phyloP scores from a whole-genome alignment of 148 eudicot species.

The Amaranthus palmeri region DNA sequence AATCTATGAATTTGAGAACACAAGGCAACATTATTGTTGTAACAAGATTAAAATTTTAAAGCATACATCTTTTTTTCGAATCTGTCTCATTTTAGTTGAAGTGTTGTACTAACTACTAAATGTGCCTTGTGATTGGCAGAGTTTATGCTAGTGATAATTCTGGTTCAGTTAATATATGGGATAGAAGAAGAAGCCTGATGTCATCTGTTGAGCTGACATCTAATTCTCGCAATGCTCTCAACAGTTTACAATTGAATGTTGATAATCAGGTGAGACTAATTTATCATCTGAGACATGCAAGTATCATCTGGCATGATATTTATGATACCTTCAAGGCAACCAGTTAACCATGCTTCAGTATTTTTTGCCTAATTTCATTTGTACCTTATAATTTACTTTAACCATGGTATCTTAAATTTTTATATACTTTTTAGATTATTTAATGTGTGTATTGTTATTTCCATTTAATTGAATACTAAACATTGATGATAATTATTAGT shows the following conservation, averaged over 20 bases:
- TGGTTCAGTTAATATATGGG: constrained; percentile 80
- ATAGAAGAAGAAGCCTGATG: constrained; percentile 61
- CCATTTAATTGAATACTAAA: too few relatives aligned
- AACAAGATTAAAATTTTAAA: not conserved
- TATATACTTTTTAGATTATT: too few relatives aligned
- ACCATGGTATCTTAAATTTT: too few relatives aligned
- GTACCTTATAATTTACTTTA: too few relatives aligned
- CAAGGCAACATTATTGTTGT: not conserved
- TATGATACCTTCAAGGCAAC: too few relatives aligned
- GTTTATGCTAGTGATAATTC: constrained; percentile 69
- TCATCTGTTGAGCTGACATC: constrained; percentile 70
- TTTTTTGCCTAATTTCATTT: too few relatives aligned
- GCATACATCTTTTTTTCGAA: not conserved
- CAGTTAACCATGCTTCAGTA: too few relatives aligned
- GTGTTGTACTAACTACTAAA: constrained; percentile 7
- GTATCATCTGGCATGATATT: too few relatives aligned
- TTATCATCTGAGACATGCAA: not conserved
- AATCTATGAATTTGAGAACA: not conserved
- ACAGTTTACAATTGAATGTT: constrained; percentile 56
- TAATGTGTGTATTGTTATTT: too few relatives aligned
- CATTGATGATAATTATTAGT: too few relatives aligned
- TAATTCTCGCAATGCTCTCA: constrained; percentile 49
- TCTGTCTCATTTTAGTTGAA: constrained; percentile 13
- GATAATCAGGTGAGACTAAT: constrained; percentile 59
- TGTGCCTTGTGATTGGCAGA: constrained; percentile 34